Conservation (phyloP, 2,329 filamentous ascomycete genomes). For the Fusarium pilosicola region DNA sequence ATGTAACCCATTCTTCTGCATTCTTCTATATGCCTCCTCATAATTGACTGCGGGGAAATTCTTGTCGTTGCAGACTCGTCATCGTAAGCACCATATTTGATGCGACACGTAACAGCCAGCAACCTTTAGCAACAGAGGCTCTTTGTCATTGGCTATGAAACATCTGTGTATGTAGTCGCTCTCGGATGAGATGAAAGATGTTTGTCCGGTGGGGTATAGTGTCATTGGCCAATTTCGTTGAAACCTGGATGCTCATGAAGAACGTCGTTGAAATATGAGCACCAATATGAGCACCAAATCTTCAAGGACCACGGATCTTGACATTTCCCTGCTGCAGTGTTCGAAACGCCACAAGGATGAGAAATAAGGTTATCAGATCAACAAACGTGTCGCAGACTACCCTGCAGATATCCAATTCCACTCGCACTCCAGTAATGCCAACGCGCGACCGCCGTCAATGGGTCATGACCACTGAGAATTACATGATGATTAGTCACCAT, state of each 20-base stretch:
- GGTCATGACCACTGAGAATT: neutral
- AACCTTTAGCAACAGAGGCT: no score
- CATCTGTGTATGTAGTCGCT: no score
- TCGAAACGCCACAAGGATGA: neutral
- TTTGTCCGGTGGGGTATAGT: neutral
- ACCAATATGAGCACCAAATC: neutral
- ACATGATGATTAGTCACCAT: neutral
- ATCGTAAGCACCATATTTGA: neutral
- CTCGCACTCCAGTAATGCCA: neutral
- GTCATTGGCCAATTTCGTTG: neutral
- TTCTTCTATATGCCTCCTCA: neutral
- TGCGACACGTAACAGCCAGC: neutral
- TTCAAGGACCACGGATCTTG: no score
- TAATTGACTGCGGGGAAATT: neutral
- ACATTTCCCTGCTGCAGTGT: neutral
- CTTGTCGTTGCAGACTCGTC: neutral
- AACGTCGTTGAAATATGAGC: neutral
- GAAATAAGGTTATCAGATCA: neutral
- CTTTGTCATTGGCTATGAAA: fast-evolving
- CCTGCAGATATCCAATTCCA: no score
- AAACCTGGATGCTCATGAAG: neutral
- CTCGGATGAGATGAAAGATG: neutral
- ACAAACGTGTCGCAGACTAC: neutral
- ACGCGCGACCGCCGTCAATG: fast-evolving
- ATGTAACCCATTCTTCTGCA: no score